phyloP scores from a whole-genome alignment of 805 yeast species.

The Lipomyces orientalis region DNA sequence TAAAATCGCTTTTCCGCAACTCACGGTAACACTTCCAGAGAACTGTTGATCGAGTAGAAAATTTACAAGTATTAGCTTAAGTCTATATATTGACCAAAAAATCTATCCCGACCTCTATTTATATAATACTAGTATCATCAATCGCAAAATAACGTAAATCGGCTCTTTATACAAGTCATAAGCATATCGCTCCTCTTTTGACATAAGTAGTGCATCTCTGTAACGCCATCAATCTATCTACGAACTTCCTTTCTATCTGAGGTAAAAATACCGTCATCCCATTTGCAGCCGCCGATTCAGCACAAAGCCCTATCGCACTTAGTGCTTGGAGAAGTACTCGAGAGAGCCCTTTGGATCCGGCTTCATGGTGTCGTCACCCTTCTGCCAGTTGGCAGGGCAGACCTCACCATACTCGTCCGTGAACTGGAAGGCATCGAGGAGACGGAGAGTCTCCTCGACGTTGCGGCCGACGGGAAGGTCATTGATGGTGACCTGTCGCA shows the following conservation, averaged over 20 bases:
- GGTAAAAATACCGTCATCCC: background rate
- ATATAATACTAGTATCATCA: slow-evolving; percentile 2
- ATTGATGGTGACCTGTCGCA: slow-evolving; percentile 97
- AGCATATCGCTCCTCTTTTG: background rate
- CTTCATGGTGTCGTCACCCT: slow-evolving; percentile 91
- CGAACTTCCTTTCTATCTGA: background rate
- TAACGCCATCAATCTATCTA: background rate
- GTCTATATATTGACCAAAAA: background rate
- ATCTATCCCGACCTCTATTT: background rate
- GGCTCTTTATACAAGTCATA: background rate
- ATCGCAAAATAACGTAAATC: slow-evolving; percentile 2
- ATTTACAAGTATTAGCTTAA: background rate
- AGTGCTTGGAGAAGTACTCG: slow-evolving; percentile 62
- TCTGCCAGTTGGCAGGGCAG: slow-evolving; percentile 99
- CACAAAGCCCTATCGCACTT: background rate
- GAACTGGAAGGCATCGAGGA: slow-evolving; percentile 99
- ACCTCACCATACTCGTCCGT: slow-evolving; percentile 99
- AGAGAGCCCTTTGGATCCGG: slow-evolving; percentile 79
- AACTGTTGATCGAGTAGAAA: background rate
- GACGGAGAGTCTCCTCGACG: slow-evolving; percentile 97
- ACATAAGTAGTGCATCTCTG: background rate
- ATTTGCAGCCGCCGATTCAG: background rate
- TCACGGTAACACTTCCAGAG: no score
- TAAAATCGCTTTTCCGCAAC: no score
- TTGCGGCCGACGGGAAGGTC: slow-evolving; percentile 99